A percentile compares a stretch with the other conserved stretches of the same genome.
Conservation (phyloP, 257 asterid species). For the Parsonsia alboflavescens region DNA sequence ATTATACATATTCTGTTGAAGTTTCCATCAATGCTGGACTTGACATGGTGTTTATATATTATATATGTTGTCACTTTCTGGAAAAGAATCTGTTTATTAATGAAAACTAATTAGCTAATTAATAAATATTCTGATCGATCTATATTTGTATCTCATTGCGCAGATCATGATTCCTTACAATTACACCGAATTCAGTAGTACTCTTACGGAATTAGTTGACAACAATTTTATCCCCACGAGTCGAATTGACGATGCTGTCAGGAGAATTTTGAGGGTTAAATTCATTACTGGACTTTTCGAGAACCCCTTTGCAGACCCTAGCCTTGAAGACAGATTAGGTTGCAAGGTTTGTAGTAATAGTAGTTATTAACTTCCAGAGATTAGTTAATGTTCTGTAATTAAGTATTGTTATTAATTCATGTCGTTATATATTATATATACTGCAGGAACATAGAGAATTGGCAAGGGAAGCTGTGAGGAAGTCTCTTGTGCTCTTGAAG, state of each 20-base stretch:
- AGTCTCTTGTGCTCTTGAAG: constrained; percentile 65
- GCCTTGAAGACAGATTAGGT: constrained; percentile 39
- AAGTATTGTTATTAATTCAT: too few species aligned
- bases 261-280: constrained; percentile 57
- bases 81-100: too few species aligned
- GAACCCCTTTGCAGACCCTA: constrained; percentile 48
- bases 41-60: constrained; percentile 51
- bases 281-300: constrained; percentile 62
- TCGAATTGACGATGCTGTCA: constrained; percentile 61
- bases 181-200: constrained; percentile 37
- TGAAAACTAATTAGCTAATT: too few species aligned
- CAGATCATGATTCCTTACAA: constrained; percentile 57
- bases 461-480: constrained; percentile 81
- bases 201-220: constrained; percentile 37
- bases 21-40: constrained; percentile 53
- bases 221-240: constrained; percentile 45
- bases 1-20: constrained; percentile 52
- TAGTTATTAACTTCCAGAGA: neutral
- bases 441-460: constrained; percentile 66
- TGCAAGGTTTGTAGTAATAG: constrained; percentile 12
- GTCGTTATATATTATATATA: too few species aligned
- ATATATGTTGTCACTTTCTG: too few species aligned
- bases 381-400: too few species aligned
- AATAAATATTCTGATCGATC: too few species aligned
- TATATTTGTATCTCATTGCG: too few species aligned